phyloP scores from a whole-genome alignment of 768 basidiomycete species.

The Pleurotus ostreatus region DNA sequence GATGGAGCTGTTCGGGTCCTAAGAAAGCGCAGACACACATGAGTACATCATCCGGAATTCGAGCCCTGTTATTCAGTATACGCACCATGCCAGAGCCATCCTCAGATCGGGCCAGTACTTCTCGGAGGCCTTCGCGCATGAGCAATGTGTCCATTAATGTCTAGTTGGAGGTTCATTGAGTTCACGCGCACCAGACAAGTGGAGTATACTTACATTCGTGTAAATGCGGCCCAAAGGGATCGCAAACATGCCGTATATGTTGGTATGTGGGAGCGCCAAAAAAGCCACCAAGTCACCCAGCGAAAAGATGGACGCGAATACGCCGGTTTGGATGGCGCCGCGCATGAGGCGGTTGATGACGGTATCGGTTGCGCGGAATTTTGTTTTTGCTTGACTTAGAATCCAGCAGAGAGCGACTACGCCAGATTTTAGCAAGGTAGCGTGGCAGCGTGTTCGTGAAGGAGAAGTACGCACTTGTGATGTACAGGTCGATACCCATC shows the following conservation, averaged over 20 bases:
- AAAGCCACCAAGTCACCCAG: constrained; percentile 28
- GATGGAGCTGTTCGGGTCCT: constrained; percentile 1
- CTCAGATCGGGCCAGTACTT: neutral
- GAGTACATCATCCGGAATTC: neutral
- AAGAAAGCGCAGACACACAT: neutral
- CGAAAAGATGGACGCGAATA: constrained; percentile 31
- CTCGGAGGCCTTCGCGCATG: constrained; percentile 4
- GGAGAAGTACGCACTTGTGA: constrained; percentile 7
- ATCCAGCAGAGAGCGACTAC: constrained; percentile 1
- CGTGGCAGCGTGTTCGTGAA: too few species aligned
- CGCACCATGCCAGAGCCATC: neutral
- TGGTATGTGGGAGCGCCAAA: constrained; percentile 20
- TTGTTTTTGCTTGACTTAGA: neutral
- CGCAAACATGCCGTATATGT: constrained; percentile 32
- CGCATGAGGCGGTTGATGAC: constrained; percentile 26
- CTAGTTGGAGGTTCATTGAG: neutral
- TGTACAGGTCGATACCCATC: constrained; percentile 12
- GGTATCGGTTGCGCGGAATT: constrained; percentile 6
- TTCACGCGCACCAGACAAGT: too few species aligned
- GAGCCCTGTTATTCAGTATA: neutral
- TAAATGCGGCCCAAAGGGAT: constrained; percentile 39
- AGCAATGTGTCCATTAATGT: constrained; percentile 11
- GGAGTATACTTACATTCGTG: constrained; percentile 26
- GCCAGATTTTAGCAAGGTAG: neutral
- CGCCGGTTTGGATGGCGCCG: constrained; percentile 31